Evolutionary conservation across 768 basidiomycete species (phyloP).

Genomic region (Xanthoconium purpureum): DNA sequence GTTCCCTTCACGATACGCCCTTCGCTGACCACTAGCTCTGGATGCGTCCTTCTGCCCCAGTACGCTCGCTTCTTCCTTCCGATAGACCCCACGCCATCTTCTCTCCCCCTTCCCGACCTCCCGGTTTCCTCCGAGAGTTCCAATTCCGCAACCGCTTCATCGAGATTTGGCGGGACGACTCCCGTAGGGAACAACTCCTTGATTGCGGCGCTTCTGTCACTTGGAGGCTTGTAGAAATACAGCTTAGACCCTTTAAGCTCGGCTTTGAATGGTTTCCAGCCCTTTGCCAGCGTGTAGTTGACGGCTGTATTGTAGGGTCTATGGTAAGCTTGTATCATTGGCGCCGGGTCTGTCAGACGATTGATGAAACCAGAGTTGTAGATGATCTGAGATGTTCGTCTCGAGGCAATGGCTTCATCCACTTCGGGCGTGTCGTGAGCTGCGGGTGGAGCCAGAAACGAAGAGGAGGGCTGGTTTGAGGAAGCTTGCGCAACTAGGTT

Average conservation of each 20-base stretch:
- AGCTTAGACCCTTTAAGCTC: conserved; percentile 83
- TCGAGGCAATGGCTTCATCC: conserved; percentile 39
- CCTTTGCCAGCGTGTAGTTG: conserved; percentile 49
- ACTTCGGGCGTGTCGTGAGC: conserved; percentile 41
- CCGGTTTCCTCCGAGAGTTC: conserved; percentile 28
- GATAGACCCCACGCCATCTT: conserved; percentile 26
- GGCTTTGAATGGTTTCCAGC: conserved; percentile 86
- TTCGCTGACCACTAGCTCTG: conserved; percentile 51
- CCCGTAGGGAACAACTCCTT: conserved; percentile 73
- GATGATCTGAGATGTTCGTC: conserved; percentile 75
- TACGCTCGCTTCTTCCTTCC: conserved; percentile 63
- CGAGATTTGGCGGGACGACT: conserved; percentile 52
- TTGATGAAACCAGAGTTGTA: conserved; percentile 76
- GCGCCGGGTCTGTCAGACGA: conserved; percentile 53
- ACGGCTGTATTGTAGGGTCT: conserved; percentile 31
- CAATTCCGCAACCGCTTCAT: conserved; percentile 34
- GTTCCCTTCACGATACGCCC: conserved; percentile 58
- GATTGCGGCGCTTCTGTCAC: conserved; percentile 59
- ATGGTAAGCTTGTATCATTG: conserved; percentile 34
- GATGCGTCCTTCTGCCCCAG: conserved; percentile 77
- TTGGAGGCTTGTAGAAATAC: conserved; percentile 82
- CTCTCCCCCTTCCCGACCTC: conserved; percentile 33
- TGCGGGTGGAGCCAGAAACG: conserved; percentile 49
- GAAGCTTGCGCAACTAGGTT: conserved; percentile 9
- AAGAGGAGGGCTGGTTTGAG: conserved; percentile 39